Evolutionary conservation across 768 basidiomycete genomes (phyloP).

Genomic region (Pisolithus microcarpus): DNA sequence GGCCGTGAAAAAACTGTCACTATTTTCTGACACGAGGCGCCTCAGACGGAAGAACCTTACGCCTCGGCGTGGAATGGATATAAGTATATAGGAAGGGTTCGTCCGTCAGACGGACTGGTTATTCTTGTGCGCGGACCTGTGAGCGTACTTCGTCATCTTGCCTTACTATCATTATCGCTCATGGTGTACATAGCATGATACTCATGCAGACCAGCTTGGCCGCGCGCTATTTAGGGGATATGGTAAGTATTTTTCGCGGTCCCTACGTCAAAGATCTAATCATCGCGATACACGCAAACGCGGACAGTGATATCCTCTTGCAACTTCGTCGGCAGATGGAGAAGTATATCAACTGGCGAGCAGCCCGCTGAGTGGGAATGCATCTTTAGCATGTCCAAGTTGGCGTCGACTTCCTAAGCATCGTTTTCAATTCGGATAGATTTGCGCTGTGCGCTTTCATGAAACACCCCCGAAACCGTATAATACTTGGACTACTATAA

Average conservation of each 20-base stretch:
- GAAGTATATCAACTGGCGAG: slow-evolving; percentile 26
- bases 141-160: slow-evolving; percentile 12
- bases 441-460: no score
- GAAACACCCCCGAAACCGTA: no score
- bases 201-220: slow-evolving; percentile 25
- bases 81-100: slow-evolving; percentile 48
- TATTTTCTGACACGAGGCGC: background rate
- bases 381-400: slow-evolving; percentile 45
- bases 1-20: background rate
- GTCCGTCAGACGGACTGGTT: slow-evolving; percentile 53
- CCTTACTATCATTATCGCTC: slow-evolving; percentile 3
- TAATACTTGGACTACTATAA: background rate
- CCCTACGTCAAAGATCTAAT: slow-evolving; percentile 6
- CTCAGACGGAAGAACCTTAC: slow-evolving; percentile 40
- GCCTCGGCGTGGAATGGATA: slow-evolving; percentile 52
- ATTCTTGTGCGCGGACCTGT: slow-evolving; percentile 48
- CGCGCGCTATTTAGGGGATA: slow-evolving; percentile 43
- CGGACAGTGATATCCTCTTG: slow-evolving; percentile 40
- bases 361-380: slow-evolving; percentile 41
- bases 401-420: slow-evolving; percentile 15
- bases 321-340: slow-evolving; percentile 47
- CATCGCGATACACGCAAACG: background rate
- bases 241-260: slow-evolving; percentile 22
- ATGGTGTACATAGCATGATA: slow-evolving; percentile 14
- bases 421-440: no score